Evolutionary conservation across 2,329 filamentous ascomycete species (phyloP), one percentile per base, ranked within the genome.

Genomic region (Calonectria henricotiae): DNA sequence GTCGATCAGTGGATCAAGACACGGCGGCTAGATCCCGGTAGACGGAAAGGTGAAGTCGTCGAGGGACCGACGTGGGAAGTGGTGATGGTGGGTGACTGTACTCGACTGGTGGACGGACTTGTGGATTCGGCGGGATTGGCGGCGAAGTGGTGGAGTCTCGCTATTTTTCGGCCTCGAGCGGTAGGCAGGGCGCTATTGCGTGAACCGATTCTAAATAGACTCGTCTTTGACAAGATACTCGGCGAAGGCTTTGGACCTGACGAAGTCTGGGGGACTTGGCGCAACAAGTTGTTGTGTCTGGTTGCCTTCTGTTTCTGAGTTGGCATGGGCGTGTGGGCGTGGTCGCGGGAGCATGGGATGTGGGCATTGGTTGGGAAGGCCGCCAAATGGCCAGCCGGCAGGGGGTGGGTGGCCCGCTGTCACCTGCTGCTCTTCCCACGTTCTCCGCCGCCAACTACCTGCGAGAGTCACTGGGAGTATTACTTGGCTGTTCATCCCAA

Each of bases 1-100:
- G 44, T 23, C 58, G 54, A 39, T 47, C 37, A 44, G 62, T 46
- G 44, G 62, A 61, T 65, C 51, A 55, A 30, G 12, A 55, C 23
- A 60, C 25, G n/a, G 27, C 41, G n/a, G 61, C 49, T 47, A 37
- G 54, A 41, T 23, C 15, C 46, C 67, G 44, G 58, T n/a, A 39
- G 32, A 61, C 23, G 44, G 54, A 55, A 11, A 69, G 44, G 39
- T 65, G 49, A 69, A 47, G 67, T 61, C 39, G 44, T 44, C 54
- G 62, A 63, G 12, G 39, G 49, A 69, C 58, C 51, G 41, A 39
- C 46, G 62, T n/a, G 27, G 44, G 39, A 61, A 23, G 62, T 65
- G 62, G 62, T 69, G 67, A 67, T 67, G 47, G 62, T 58, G 62
- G 67, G 67, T 69, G 67, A 69, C 67, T 32, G 55, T 39, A 46